Base-by-base conservation (phyloP, 768 basidiomycete genomes). In the Roridomyces roridus region DNA sequence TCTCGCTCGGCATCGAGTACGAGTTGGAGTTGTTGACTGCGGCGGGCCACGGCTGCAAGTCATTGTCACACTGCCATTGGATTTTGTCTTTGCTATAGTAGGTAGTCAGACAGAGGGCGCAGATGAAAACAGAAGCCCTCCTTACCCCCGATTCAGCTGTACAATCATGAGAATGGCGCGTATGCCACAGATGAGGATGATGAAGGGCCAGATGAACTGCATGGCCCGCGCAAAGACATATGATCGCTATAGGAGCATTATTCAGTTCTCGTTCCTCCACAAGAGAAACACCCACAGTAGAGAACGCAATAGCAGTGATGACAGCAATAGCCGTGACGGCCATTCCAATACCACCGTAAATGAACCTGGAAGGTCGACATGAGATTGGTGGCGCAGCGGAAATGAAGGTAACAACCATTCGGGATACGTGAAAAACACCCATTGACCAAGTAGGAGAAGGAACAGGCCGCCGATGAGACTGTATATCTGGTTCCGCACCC, bases 121-220 rank as follows among this genome's bases (percentile, higher is more conserved):
- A 48, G 55, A 55, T 63, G 60, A 65, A 70, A 34, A 34, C 11
- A 51, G 46, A 49, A 66, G 46, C 31, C 52, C 66, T 67, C 74
- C 83, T 69, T 72, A 87, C 86, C 84, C 85, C 69, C 87, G 81
- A 67, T 87, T 79, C 57, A 91, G 81, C 72, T 89, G 75, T 68
- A 88, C 84, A 68, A 89, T 86, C 85, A 90, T 90, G 57, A 88
- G 67, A 67, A 87, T 85, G 37, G 84, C 86, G 55, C 88, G 83
- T 53, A 90, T 68, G 24, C 82, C 83, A 66, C 75, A 79, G 56
- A 86, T 80, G 70, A 88, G 77, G 66, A 91, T 85, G 54, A 88
- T 55, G 70, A 89, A 85, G 3, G 87, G 87, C 89, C 88, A 91
- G 31, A 87, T 61, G 74, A 87, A 85, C 64, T 83, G 83, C 71